These are phyloP conservation scores for Lasiodiplodia gonubiensis DNA, from an alignment of 2,329 filamentous ascomycete species.

Conservation along the genomic window DNA sequence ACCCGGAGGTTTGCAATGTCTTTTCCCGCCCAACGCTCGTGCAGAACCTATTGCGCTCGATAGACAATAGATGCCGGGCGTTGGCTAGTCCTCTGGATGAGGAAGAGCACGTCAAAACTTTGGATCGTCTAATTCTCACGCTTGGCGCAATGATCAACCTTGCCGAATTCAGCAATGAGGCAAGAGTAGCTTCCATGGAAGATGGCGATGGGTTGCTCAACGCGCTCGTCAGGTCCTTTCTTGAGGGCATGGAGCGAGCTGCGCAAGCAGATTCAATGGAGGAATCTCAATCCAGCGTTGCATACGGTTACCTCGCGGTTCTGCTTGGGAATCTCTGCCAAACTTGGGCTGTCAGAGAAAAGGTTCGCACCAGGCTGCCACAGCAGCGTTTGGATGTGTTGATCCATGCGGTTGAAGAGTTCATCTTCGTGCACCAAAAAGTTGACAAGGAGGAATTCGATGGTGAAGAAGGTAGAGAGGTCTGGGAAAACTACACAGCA, in stretches of 20 bases:
- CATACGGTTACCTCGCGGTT: conserved; percentile 84
- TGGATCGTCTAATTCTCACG: conserved; percentile 77
- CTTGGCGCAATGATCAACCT: conserved; percentile 88
- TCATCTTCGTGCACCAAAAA: conserved; percentile 64
- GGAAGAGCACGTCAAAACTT: conserved; percentile 57
- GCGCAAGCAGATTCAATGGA: conserved; percentile 63
- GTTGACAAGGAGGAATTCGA: conserved; percentile 56
- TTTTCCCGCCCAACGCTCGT: conserved; percentile 66
- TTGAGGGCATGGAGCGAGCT: conserved; percentile 68
- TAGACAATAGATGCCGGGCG: conserved; percentile 37
- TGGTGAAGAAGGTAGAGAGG: conserved; percentile 54
- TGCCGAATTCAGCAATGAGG: conserved; percentile 73
- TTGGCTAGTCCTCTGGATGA: conserved; percentile 47
- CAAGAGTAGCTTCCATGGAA: conserved; percentile 45
- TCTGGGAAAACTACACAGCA: conserved; percentile 57
- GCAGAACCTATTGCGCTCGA: conserved; percentile 42
- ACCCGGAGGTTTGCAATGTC: conserved; percentile 68
- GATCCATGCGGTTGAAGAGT: conserved; percentile 65
- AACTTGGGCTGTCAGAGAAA: conserved; percentile 51
- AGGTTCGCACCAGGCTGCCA: conserved; percentile 46
- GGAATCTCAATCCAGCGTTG: conserved; percentile 79
- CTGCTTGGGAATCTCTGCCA: conserved; percentile 82
- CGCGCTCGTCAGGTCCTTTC: conserved; percentile 67
- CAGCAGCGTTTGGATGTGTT: conserved; percentile 57
- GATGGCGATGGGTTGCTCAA: conserved; percentile 58